Percentiles rank a stretch among this genome's conserved stretches.
phyloP scores from a whole-genome alignment of 2,329 filamentous ascomycete genomes.

The Colletotrichum sp. region DNA sequence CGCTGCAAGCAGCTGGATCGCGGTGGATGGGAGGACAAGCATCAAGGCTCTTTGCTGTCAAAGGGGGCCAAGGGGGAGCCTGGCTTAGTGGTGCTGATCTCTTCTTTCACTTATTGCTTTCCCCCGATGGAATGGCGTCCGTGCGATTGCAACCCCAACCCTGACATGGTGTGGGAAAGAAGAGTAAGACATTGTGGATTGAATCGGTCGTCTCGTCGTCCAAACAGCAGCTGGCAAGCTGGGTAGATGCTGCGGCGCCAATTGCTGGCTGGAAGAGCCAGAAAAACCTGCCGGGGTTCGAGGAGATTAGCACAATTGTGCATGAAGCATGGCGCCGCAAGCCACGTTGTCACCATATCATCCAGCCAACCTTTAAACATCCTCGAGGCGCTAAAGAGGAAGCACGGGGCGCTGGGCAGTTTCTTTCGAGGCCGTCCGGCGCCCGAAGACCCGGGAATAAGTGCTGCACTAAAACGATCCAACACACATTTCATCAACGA shows the following conservation, averaged over 20 bases:
- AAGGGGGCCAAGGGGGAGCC: background rate
- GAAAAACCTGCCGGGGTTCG: background rate
- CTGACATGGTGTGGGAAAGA: background rate
- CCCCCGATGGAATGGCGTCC: background rate
- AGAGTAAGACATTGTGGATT: background rate
- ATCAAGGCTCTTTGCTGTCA: background rate
- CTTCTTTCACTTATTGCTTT: background rate
- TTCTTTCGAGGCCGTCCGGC: background rate
- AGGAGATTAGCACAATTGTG: background rate
- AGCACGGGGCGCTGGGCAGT: background rate
- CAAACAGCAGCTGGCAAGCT: background rate
- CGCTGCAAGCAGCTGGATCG: background rate
- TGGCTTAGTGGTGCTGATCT: background rate
- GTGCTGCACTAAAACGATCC: background rate
- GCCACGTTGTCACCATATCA: background rate
- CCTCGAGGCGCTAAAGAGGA: background rate
- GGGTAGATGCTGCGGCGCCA: background rate
- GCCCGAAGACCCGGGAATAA: background rate
- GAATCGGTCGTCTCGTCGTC: background rate
- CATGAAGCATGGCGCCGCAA: background rate
- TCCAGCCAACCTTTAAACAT: background rate
- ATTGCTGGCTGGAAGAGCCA: background rate
- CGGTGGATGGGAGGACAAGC: background rate
- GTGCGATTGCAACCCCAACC: constrained; percentile 14
- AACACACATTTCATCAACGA: background rate